A percentile compares a stretch with the other conserved stretches of the same genome.
phyloP scores from a whole-genome alignment of 1,139 yeast species.

The Diutina scorzettiae region DNA sequence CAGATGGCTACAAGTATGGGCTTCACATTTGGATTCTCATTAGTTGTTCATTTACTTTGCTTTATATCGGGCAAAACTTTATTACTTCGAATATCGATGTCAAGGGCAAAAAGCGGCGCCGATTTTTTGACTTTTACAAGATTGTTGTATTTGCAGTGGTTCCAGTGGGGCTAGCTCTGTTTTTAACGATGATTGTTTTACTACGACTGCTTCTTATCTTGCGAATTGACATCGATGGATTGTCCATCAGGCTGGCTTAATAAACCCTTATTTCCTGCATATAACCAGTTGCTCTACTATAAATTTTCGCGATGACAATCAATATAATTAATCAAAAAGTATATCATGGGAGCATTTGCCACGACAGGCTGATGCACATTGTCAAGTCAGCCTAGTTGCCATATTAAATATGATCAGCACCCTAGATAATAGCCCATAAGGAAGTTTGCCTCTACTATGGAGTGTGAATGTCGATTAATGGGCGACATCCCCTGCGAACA shows the following conservation, averaged over 20 bases:
- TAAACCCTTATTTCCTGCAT: background rate
- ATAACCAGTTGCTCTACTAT: conserved; percentile 8
- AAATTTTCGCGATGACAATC: conserved; percentile 9
- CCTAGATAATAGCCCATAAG: conserved; percentile 45
- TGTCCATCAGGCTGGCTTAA: background rate
- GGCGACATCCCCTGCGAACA: conserved; percentile 45
- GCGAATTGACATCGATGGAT: conserved; percentile 44
- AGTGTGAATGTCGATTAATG: conserved; percentile 47
- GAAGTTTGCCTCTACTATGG: conserved; percentile 45
- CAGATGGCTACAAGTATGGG: conserved; percentile 44
- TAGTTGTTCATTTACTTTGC: conserved; percentile 72
- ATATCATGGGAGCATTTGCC: conserved; percentile 50
- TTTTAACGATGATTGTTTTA: conserved; percentile 79
- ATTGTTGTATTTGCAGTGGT: conserved; percentile 94
- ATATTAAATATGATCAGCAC: conserved; percentile 30
- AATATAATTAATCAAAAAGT: conserved; percentile 42
- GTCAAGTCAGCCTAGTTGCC: conserved; percentile 61
- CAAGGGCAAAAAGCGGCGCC: conserved; percentile 27
- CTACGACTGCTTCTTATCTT: conserved; percentile 64
- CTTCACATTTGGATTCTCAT: conserved; percentile 87
- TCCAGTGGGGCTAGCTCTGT: conserved; percentile 92
- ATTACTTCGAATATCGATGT: conserved; percentile 75
- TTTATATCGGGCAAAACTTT: conserved; percentile 78
- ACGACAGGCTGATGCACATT: conserved; percentile 53
- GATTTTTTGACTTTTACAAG: conserved; percentile 71